These are phyloP conservation scores for Phlebiopsis gigantea DNA, from an alignment of 768 basidiomycete genomes.

Conservation along the genomic window DNA sequence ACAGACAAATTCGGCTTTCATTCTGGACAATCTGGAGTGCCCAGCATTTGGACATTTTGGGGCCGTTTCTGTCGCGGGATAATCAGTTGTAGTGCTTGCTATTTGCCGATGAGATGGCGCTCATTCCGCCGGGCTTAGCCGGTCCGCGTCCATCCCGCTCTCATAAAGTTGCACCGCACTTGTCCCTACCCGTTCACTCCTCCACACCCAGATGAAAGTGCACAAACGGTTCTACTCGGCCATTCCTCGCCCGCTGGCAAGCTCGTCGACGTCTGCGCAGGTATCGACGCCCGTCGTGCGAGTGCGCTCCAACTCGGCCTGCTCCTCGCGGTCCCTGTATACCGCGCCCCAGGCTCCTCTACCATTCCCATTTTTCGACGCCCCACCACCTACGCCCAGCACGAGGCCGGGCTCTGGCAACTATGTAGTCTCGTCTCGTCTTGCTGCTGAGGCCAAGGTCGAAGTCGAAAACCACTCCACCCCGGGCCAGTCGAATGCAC, in stretches of 20 bases:
- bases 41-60: too few species aligned
- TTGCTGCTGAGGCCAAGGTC: slow-evolving; percentile 41
- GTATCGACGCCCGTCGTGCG: background rate
- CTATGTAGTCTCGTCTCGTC: slow-evolving; percentile 35
- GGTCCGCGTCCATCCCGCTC: background rate
- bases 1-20: too few species aligned
- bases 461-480: slow-evolving; percentile 34
- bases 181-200: background rate
- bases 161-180: background rate
- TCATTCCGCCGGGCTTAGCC: background rate
- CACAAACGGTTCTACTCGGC: slow-evolving; percentile 48
- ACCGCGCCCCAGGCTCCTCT: slow-evolving; percentile 29
- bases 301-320: slow-evolving; percentile 19
- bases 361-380: slow-evolving; percentile 36
- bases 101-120: background rate
- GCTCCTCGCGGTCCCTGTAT: slow-evolving; percentile 38
- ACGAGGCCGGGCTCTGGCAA: slow-evolving; percentile 36
- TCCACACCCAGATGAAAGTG: slow-evolving; percentile 38
- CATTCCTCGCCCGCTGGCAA: slow-evolving; percentile 30
- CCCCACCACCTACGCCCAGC: slow-evolving; percentile 33
- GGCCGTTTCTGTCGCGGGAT: too few species aligned
- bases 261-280: slow-evolving; percentile 11
- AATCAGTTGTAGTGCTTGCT: background rate
- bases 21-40: too few species aligned
- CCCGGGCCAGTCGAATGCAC: slow-evolving; percentile 26